Conservation (phyloP, 1,284 basidiomycete species). For the Cutaneotrichosporon dermatis region DNA sequence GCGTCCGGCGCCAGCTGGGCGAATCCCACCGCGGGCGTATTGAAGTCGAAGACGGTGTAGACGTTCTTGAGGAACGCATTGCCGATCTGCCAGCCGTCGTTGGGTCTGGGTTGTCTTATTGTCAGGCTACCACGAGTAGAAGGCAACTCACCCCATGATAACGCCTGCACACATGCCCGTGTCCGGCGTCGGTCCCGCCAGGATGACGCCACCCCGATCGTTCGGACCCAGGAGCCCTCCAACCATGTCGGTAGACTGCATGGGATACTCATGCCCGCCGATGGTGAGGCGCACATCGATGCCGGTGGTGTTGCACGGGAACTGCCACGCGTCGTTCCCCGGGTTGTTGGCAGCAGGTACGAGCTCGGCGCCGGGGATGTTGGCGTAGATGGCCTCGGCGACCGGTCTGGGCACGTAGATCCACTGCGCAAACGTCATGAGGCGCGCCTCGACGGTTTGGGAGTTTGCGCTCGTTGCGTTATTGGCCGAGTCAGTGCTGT, state of each 20-base stretch:
- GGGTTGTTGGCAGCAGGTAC: background rate
- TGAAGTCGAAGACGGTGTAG: constrained; percentile 75
- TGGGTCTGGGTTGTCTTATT: too few relatives aligned
- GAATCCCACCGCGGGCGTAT: constrained; percentile 74
- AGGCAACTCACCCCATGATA: background rate
- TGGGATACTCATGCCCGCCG: background rate
- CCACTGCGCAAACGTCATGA: background rate
- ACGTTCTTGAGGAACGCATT: constrained; percentile 68
- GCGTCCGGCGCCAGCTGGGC: constrained; percentile 50
- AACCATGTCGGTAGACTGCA: background rate
- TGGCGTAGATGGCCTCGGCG: background rate
- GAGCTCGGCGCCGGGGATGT: background rate
- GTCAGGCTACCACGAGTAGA: too few relatives aligned
- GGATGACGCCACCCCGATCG: background rate
- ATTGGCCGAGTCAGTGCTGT: too few relatives aligned
- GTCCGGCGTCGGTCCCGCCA: background rate
- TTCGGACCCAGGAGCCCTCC: background rate
- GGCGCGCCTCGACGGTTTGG: background rate
- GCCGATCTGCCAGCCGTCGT: constrained; percentile 52
- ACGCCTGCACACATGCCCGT: background rate
- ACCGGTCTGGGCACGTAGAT: background rate
- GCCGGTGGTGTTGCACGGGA: background rate
- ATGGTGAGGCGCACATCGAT: background rate
- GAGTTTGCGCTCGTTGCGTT: background rate
- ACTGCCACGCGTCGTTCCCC: background rate